Percentiles rank a stretch among this genome's conserved stretches.
Conservation (phyloP, 164 flowering plant genomes). For the Liriodendron chinense region DNA sequence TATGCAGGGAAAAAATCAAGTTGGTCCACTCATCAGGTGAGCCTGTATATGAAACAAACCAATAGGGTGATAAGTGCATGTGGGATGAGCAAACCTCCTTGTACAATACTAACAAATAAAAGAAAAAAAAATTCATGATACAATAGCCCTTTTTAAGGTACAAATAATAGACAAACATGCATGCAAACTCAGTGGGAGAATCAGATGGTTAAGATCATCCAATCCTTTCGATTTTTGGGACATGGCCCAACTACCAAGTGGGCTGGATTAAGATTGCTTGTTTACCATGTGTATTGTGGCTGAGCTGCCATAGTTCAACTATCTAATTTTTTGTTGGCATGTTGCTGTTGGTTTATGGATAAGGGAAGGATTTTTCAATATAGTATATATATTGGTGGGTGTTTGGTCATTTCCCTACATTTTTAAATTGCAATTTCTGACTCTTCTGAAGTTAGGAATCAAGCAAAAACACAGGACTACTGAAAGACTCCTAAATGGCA, state of each 20-base stretch:
- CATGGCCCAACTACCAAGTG: neutral
- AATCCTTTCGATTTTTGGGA: too few relatives aligned
- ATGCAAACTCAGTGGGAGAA: too few relatives aligned
- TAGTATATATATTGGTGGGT: neutral
- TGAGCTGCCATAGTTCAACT: neutral
- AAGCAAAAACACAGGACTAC: neutral
- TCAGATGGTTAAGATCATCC: too few relatives aligned
- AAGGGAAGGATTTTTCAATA: neutral
- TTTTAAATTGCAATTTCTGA: neutral
- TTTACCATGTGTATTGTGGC: neutral
- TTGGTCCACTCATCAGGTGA: too few relatives aligned
- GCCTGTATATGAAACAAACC: too few relatives aligned
- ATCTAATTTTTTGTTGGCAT: neutral
- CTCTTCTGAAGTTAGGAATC: neutral
- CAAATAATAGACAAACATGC: too few relatives aligned
- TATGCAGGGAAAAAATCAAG: too few relatives aligned
- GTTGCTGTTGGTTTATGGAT: neutral
- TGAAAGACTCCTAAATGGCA: neutral
- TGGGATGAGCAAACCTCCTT: too few relatives aligned
- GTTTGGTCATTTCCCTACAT: neutral
- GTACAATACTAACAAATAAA: too few relatives aligned
- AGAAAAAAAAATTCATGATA: too few relatives aligned
- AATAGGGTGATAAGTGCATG: too few relatives aligned
- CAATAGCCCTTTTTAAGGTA: too few relatives aligned
- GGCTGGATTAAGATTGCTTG: neutral